Conservation (phyloP, 116 monocot species). For the Phalaenopsis hybrid region DNA sequence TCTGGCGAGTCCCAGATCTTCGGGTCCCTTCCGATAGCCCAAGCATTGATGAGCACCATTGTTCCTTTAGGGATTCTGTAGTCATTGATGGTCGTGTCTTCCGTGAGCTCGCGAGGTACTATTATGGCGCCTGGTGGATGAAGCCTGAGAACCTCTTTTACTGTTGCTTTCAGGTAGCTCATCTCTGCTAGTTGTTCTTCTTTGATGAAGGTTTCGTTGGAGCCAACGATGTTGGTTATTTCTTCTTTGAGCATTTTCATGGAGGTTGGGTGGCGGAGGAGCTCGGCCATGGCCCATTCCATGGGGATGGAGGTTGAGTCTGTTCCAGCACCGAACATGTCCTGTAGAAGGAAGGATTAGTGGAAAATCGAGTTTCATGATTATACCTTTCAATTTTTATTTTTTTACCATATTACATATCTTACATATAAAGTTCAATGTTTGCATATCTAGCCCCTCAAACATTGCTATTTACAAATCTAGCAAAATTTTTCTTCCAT, state of each 20-base stretch:
- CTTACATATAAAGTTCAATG: no score
- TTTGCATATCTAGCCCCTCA: no score
- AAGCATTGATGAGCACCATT: constrained; percentile 58
- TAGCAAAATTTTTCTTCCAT: no score
- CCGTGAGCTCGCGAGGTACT: constrained; percentile 73
- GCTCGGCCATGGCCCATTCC: constrained; percentile 90
- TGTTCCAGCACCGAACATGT: constrained; percentile 94
- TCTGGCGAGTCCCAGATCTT: constrained; percentile 42
- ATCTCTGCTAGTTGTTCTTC: constrained; percentile 65
- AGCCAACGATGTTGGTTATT: constrained; percentile 61
- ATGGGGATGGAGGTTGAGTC: constrained; percentile 74
- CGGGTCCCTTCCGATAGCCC: constrained; percentile 64
- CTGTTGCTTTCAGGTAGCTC: constrained; percentile 62
- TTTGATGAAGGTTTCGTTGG: constrained; percentile 37
- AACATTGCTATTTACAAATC: no score
- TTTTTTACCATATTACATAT: no score
- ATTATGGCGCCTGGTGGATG: constrained; percentile 86
- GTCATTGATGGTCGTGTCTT: constrained; percentile 57
- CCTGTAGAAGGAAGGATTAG: constrained; percentile 42
- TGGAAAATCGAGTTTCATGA: no score
- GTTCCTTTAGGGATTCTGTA: constrained; percentile 77
- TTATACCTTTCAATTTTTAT: no score
- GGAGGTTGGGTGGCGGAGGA: constrained; percentile 59
- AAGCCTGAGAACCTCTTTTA: constrained; percentile 79
- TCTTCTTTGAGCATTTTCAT: constrained; percentile 70